Evolutionary conservation across 1,284 basidiomycete species (phyloP).

Genomic region (Schizophyllum amplum): DNA sequence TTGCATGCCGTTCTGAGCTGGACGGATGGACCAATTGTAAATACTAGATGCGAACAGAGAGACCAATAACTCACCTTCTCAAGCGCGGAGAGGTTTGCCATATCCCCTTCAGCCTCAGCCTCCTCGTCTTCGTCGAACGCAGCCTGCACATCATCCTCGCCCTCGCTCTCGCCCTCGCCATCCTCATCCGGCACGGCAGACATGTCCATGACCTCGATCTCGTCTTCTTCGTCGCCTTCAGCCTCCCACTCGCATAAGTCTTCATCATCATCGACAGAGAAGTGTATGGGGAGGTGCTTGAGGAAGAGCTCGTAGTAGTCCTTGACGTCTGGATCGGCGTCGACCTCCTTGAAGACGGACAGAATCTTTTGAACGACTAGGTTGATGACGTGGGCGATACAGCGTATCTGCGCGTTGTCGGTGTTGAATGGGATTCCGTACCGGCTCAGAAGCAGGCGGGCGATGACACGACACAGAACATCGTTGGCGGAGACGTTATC

Average conservation of each 20-base stretch:
- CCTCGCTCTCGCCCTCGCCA: no score
- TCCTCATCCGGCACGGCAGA: constrained; percentile 5
- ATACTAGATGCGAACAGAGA: neutral
- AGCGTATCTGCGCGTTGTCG: constrained; percentile 14
- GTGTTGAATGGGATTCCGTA: constrained; percentile 10
- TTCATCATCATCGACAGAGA: constrained; percentile 17
- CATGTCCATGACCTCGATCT: constrained; percentile 3
- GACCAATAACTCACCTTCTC: constrained; percentile 2
- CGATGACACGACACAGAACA: constrained; percentile 16
- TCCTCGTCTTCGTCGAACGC: constrained; percentile 3
- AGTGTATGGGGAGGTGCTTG: constrained; percentile 22
- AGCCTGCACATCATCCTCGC: no score
- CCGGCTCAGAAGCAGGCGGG: constrained; percentile 11
- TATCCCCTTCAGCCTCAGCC: neutral
- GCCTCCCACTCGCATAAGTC: constrained; percentile 13
- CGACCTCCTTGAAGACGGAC: constrained; percentile 19
- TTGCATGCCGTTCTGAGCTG: constrained; percentile 3
- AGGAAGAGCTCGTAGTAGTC: constrained; percentile 19
- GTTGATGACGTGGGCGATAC: constrained; percentile 26
- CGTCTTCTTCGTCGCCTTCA: constrained; percentile 2
- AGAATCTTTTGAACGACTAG: constrained; percentile 29
- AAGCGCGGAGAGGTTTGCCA: neutral
- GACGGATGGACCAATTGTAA: neutral
- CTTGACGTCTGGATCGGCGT: constrained; percentile 16
- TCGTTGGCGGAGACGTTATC: no score